These are phyloP conservation scores for Fremontodendron californicum DNA, from an alignment of 345 rosid genomes.

Conservation along the genomic window DNA sequence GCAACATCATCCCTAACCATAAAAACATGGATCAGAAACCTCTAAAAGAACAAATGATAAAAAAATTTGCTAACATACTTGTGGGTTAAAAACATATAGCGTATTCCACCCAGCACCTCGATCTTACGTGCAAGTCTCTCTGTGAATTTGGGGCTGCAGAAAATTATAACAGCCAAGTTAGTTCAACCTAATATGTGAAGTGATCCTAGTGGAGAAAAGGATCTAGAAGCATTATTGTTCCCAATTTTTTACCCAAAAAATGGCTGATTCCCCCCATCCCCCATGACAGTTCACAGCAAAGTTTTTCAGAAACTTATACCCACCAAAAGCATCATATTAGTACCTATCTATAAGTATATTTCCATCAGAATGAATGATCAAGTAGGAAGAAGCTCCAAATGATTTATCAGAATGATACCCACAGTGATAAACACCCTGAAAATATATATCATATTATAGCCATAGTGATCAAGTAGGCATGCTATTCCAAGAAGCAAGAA, in stretches of 20 bases:
- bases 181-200: slow-evolving; percentile 4
- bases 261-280: not conserved
- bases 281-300: not conserved
- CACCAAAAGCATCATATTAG: not conserved
- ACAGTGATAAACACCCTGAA: slow-evolving; percentile 60
- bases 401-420: slow-evolving; percentile 69
- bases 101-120: slow-evolving; percentile 49
- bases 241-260: not conserved
- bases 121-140: slow-evolving; percentile 49
- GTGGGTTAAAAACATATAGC: slow-evolving; percentile 64
- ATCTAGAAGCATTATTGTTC: not conserved
- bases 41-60: slow-evolving; percentile 2
- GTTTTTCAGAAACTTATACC: not conserved
- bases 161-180: slow-evolving; percentile 9
- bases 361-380: slow-evolving; percentile 56
- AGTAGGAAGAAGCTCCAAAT: slow-evolving; percentile 56
- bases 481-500: not conserved
- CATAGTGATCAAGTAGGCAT: not conserved
- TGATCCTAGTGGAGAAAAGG: not conserved
- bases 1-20: slow-evolving; percentile 64
- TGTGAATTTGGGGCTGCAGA: slow-evolving; percentile 50
- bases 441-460: slow-evolving; percentile 2
- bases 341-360: slow-evolving; percentile 65
- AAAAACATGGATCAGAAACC: slow-evolving; percentile 19
- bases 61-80: slow-evolving; percentile 25